Base-by-base conservation (phyloP, 805 yeast species). In the Lipomyces spencermartinsiae region DNA sequence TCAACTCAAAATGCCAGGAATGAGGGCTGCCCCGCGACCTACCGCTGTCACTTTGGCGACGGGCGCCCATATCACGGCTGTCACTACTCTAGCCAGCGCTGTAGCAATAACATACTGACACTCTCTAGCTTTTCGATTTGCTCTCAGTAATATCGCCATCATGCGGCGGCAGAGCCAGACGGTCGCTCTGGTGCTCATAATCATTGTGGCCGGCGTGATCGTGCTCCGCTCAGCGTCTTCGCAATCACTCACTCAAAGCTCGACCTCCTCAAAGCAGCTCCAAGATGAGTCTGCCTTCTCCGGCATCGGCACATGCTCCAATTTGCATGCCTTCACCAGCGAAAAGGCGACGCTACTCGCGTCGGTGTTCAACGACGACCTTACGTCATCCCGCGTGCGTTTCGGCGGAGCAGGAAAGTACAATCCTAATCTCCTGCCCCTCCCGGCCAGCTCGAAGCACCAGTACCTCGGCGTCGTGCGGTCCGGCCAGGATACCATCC, bases 371-470 rank as follows among this genome's bases (percentile, higher is more conserved):
- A n/a, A 61, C 16, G 62, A 62, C 8, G 65, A 62, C 37, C 58
- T 62, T 8, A 37, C 46, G 12, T 43, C 65, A 7, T 60, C 61
- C 10, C 56, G 65, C 43, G 43, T 62, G 46, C 33, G 62, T 4
- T 62, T 62, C 37, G 7, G 16, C 19, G 63, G 62, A 22, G 19
- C 61, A 14, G 10, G 31, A 1, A 37, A 61, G 19, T 62, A 37
- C 49, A 62, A 62, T 25, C 62, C 65, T 62, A 62, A 57, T 33
- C 12, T 62, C 9, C 49, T 62, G 14, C 65, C 65, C 22, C 46
- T 62, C 22, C 65, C 65, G 14, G 19, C 49, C 25, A 34, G 31
- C 33, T 57, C 61, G n/a, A 37, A 29, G 31, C 22, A 37, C 29
- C 33, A 56, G 34, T 62, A 57, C 25, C n/a, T 62, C 22, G 65